Evolutionary conservation across 1,284 basidiomycete genomes (phyloP).

Genomic region (Wallemia ichthyophaga): DNA sequence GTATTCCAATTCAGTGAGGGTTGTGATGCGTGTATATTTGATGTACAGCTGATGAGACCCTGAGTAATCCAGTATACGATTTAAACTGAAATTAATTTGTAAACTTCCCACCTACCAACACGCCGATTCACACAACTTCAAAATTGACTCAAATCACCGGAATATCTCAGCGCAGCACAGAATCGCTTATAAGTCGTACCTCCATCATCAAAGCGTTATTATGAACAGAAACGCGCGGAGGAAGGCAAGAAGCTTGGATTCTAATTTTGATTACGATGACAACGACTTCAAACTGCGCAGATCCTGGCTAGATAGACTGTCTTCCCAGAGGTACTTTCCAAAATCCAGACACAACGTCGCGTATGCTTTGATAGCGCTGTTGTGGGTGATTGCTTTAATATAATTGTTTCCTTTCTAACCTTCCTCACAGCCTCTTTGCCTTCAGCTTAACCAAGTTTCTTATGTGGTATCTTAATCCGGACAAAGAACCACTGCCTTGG

Average conservation of each 20-base stretch:
- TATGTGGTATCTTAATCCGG: slow-evolving; percentile 17
- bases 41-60: no score
- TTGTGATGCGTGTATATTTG: no score
- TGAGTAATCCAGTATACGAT: no score
- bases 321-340: background rate
- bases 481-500: slow-evolving; percentile 18
- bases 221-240: background rate
- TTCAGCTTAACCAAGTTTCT: slow-evolving; percentile 13
- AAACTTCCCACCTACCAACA: no score
- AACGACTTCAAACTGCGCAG: background rate
- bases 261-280: background rate
- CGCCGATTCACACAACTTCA: no score
- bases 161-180: background rate
- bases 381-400: background rate
- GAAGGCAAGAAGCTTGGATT: background rate
- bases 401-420: background rate
- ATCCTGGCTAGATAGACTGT: background rate
- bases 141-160: background rate
- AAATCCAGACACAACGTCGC: background rate
- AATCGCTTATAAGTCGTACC: background rate
- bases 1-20: no score
- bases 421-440: slow-evolving; percentile 7
- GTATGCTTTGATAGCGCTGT: background rate
- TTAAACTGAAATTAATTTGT: no score
- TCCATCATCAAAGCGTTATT: background rate